Conservation (phyloP, 768 basidiomycete species). For the Epithele typhae region DNA sequence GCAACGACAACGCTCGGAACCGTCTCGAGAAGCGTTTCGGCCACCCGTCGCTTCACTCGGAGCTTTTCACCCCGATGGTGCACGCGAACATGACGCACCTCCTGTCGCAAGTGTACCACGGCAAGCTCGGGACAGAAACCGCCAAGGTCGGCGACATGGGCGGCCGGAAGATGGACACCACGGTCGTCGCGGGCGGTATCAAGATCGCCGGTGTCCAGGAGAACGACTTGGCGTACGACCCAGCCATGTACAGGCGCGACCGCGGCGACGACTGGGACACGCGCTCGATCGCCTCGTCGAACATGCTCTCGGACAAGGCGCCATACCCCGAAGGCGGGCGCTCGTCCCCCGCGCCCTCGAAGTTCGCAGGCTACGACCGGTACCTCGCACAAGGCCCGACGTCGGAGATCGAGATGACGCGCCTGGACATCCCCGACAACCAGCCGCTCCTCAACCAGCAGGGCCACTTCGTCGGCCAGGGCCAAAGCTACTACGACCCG, state of each 20-base stretch:
- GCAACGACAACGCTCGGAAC: slow-evolving; percentile 65
- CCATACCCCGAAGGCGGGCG: slow-evolving; percentile 36
- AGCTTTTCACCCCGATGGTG: slow-evolving; percentile 86
- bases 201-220: slow-evolving; percentile 81
- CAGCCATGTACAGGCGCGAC: slow-evolving; percentile 71
- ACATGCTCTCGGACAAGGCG: slow-evolving; percentile 40
- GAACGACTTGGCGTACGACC: slow-evolving; percentile 79
- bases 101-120: slow-evolving; percentile 69
- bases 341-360: slow-evolving; percentile 36
- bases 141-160: slow-evolving; percentile 75
- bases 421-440: slow-evolving; percentile 47
- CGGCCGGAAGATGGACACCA: slow-evolving; percentile 71
- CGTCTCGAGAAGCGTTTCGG: slow-evolving; percentile 90
- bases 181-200: slow-evolving; percentile 72
- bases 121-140: slow-evolving; percentile 59
- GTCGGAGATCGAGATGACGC: slow-evolving; percentile 49
- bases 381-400: slow-evolving; percentile 53
- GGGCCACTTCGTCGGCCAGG: too few species aligned
- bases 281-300: slow-evolving; percentile 64
- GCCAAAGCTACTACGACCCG: slow-evolving; percentile 18
- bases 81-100: slow-evolving; percentile 84
- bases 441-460: slow-evolving; percentile 49
- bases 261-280: slow-evolving; percentile 90
- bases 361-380: slow-evolving; percentile 42
- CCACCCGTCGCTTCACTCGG: slow-evolving; percentile 85